phyloP scores from a whole-genome alignment of 768 basidiomycete species.

The Kwoniella bestiolae region DNA sequence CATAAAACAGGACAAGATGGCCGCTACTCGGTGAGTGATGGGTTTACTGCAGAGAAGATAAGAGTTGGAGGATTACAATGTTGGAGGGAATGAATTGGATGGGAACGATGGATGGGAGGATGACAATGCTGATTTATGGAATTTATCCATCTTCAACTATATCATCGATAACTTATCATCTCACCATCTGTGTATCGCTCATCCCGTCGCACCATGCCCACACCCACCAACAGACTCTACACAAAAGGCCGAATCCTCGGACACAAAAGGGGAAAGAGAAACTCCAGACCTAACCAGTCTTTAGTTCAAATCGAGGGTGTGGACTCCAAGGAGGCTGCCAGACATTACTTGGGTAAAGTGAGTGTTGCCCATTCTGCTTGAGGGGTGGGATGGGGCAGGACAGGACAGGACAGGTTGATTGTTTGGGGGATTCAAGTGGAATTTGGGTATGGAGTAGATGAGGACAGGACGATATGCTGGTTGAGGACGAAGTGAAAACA shows the following conservation, averaged over 20 bases:
- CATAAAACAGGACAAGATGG: conserved; percentile 26
- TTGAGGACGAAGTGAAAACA: background rate
- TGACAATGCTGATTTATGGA: conserved; percentile 9
- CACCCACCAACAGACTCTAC: conserved; percentile 71
- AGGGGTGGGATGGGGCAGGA: background rate
- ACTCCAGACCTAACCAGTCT: conserved; percentile 92
- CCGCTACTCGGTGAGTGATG: conserved; percentile 31
- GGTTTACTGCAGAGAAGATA: background rate
- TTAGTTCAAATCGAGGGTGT: conserved; percentile 98
- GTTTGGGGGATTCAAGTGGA: background rate
- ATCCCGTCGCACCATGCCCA: background rate
- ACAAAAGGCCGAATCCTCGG: conserved; percentile 94
- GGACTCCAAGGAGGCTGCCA: conserved; percentile 85
- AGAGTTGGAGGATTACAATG: background rate
- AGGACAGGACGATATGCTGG: background rate
- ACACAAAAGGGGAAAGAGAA: conserved; percentile 98
- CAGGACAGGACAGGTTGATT: conserved; percentile 8
- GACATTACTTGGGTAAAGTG: conserved; percentile 99
- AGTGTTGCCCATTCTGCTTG: conserved; percentile 36
- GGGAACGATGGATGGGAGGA: background rate
- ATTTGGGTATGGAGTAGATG: background rate
- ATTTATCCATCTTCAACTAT: background rate
- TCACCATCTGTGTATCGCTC: background rate
- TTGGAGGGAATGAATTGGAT: background rate
- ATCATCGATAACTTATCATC: background rate